Base-by-base conservation (phyloP, 2,329 filamentous ascomycete species). In the Aspergillus tanneri region DNA sequence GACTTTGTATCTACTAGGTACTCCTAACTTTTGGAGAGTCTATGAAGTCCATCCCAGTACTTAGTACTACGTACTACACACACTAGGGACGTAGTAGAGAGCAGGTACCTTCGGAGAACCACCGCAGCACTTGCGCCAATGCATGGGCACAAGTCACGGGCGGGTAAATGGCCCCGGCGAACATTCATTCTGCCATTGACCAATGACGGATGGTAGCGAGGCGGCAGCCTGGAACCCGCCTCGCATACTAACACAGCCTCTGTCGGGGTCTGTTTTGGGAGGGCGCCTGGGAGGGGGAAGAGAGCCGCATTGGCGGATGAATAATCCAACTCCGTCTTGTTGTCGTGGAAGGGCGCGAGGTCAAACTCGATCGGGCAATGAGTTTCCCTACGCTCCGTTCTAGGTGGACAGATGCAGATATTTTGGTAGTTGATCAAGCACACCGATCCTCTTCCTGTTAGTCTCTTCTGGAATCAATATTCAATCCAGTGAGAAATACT, bases 231-330 rank as follows among this genome's bases (percentile, higher is more conserved):
- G 12, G 11, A 30, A 5, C 44, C 10, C 32, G 30, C 35, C 41
- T 32, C 27, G 21, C 23, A 37, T 28, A 14, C 32, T 35, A 19
- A 43, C 43, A 47, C 39, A 43, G 38, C 42, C 35, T 23, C 28
- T 39, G 39, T 53, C 50, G 50, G 50, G 47, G 47, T 47, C 50
- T 50, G 43, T 30, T 50, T 53, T 42, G 36, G 50, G 46, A 46
- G 36, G n/a, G n/a, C 21, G 43, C 38, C 39, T 47, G 43, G 43
- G 44, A 43, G 50, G 47, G 43, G 47, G 34, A 39, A 48, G 16
- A 19, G 19, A 21, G 41, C 22, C 16, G 25, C 27, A 19, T 28
- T 16, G 37, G 11, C 38, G 11, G 23, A n/a, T 25, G 38, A 18
- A 21, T 25, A 27, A 41, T 14, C 38, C 16, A 2, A 11, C 8